These are phyloP conservation scores for Eruca vesicaria DNA, from an alignment of 441 rosid species.

Conservation along the genomic window DNA sequence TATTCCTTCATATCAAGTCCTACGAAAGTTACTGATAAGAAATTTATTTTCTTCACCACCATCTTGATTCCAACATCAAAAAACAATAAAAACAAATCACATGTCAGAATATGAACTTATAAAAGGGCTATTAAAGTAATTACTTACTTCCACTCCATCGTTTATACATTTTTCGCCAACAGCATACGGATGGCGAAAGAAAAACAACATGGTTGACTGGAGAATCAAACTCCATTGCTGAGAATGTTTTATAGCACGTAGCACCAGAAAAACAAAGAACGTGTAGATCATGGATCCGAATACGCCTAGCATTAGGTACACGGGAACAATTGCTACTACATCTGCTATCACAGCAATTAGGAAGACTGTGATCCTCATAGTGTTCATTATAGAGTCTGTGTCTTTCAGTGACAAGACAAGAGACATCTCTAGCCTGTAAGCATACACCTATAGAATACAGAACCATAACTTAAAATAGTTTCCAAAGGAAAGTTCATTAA, in stretches of 20 bases:
- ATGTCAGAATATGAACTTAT: background rate
- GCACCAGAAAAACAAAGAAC: background rate
- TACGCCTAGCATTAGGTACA: background rate
- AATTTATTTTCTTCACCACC: background rate
- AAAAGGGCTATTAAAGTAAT: too few relatives aligned
- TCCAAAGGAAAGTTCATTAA: background rate
- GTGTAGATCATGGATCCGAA: background rate
- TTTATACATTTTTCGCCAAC: too few relatives aligned
- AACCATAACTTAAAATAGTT: background rate
- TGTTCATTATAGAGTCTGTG: background rate
- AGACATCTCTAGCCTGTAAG: background rate
- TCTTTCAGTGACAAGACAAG: background rate
- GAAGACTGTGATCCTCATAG: background rate
- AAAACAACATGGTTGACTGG: background rate
- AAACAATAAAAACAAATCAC: background rate
- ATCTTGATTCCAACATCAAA: background rate
- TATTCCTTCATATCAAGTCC: background rate
- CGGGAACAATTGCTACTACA: background rate
- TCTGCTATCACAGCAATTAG: background rate
- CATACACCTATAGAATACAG: background rate
- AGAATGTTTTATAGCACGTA: background rate
- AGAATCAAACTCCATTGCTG: background rate
- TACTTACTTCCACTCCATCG: too few relatives aligned
- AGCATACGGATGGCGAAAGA: too few relatives aligned
- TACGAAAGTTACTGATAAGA: background rate